Conservation (phyloP, 306 rosid species). For the Inga leiocalycina region DNA sequence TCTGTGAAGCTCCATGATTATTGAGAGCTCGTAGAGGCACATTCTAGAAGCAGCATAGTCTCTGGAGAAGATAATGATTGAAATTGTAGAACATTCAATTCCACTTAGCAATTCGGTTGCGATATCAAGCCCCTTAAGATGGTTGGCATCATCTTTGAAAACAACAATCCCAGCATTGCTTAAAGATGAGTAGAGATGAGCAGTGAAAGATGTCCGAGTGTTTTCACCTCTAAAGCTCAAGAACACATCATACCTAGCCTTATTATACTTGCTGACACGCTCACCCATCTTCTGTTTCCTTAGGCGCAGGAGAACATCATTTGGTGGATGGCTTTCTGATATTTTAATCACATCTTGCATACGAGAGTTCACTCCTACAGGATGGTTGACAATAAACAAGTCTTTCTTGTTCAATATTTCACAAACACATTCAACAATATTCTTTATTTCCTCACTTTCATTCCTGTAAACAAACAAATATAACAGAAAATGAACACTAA, state of each 20-base stretch:
- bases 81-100: constrained; percentile 1
- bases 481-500: background rate
- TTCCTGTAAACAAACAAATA: background rate
- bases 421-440: background rate
- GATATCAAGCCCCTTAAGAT: background rate
- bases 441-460: background rate
- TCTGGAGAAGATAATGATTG: constrained; percentile 15
- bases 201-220: background rate
- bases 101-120: background rate
- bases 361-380: background rate
- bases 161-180: background rate
- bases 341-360: background rate
- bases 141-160: background rate
- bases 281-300: background rate
- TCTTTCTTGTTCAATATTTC: background rate
- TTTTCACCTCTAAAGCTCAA: background rate
- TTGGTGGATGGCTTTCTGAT: background rate
- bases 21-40: constrained; percentile 21
- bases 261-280: background rate
- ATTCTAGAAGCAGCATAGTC: constrained; percentile 27
- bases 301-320: too few relatives aligned
- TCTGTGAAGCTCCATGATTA: background rate
- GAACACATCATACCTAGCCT: background rate
- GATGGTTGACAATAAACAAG: background rate
- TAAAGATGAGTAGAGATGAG: constrained; percentile 16